Evolutionary conservation across 1,139 yeast species (phyloP).

Genomic region (Geotrichum klebahnii): DNA sequence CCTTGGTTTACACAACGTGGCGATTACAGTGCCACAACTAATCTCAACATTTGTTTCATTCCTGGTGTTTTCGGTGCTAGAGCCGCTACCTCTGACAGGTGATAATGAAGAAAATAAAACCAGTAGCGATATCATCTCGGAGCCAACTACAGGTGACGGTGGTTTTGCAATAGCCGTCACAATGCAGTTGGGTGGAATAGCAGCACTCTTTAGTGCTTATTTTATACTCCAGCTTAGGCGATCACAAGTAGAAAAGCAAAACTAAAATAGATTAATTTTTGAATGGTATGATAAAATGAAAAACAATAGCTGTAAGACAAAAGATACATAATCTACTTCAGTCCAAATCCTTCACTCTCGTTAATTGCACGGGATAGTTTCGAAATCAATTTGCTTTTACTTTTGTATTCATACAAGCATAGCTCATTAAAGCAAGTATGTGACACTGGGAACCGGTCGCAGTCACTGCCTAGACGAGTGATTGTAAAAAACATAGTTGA

Average conservation of each 20-base stretch:
- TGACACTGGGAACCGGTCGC: constrained; percentile 66
- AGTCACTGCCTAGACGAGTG: constrained; percentile 48
- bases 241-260: too few relatives aligned
- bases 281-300: background rate
- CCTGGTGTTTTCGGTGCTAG: constrained; percentile 36
- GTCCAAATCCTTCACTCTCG: constrained; percentile 84
- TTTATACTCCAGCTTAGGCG: constrained; percentile 29
- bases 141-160: constrained; percentile 34
- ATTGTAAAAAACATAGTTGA: constrained; percentile 24
- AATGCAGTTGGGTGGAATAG: constrained; percentile 38
- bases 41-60: constrained; percentile 42
- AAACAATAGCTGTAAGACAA: background rate
- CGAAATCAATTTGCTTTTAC: constrained; percentile 48
- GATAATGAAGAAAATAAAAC: constrained; percentile 21
- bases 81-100: constrained; percentile 14
- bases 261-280: background rate
- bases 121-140: constrained; percentile 18
- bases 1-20: constrained; percentile 43
- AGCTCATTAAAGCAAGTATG: constrained; percentile 94
- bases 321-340: constrained; percentile 44
- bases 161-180: constrained; percentile 40
- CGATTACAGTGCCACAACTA: constrained; percentile 42
- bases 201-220: constrained; percentile 38
- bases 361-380: constrained; percentile 65
- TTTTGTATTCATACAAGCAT: constrained; percentile 62